These are phyloP conservation scores for Colletotrichum musicola DNA, from an alignment of 2,329 filamentous ascomycete species.

Conservation along the genomic window DNA sequence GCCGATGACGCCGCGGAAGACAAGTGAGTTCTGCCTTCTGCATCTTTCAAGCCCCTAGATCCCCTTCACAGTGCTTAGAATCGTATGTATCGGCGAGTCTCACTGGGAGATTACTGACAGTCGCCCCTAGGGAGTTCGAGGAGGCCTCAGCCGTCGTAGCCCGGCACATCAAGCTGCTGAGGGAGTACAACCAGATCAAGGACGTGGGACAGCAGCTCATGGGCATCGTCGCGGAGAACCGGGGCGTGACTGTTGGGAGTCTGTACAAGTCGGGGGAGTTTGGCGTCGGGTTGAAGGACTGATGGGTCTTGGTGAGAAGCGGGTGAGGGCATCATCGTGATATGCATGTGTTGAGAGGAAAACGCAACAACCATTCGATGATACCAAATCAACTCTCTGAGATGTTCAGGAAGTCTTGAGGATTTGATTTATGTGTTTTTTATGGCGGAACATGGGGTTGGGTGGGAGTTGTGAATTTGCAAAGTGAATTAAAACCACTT, in stretches of 20 bases:
- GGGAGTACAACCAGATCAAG: constrained; percentile 54
- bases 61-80: no score
- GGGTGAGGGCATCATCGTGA: neutral
- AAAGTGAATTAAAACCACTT: no score
- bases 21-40: constrained; percentile 3
- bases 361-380: neutral
- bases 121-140: constrained; percentile 1
- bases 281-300: constrained; percentile 47
- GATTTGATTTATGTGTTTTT: no score
- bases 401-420: no score
- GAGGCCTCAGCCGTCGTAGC: constrained; percentile 27
- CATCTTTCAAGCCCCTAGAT: no score
- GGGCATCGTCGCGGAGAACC: constrained; percentile 52
- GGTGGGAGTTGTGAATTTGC: no score
- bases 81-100: no score
- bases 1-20: neutral
- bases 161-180: constrained; percentile 41
- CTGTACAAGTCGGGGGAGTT: constrained; percentile 48
- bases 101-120: neutral
- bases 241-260: constrained; percentile 46
- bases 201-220: constrained; percentile 55
- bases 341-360: neutral
- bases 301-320: neutral
- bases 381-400: no score
- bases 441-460: no score